Percentiles rank a stretch among this genome's conserved stretches.
Evolutionary conservation across 805 yeast species (phyloP).

Genomic region (Barnettozyma pratensis): DNA sequence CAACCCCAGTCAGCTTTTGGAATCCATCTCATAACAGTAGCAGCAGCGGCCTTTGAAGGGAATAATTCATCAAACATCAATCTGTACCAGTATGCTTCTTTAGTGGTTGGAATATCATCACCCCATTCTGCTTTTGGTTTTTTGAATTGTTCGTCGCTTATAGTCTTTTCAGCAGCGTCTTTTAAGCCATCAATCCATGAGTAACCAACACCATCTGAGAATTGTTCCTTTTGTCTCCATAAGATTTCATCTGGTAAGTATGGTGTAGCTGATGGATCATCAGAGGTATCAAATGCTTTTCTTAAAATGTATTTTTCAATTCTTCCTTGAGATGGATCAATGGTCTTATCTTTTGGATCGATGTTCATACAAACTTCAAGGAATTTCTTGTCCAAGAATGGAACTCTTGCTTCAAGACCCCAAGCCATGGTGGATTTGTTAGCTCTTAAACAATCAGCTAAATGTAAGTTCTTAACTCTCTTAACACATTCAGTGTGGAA

Average conservation of each 20-base stretch:
- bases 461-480: conserved; percentile 95
- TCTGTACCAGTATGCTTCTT: conserved; percentile 99
- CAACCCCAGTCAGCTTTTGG: conserved; percentile 99
- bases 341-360: conserved; percentile 88
- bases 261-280: conserved; percentile 71
- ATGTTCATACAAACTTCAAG: conserved; percentile 91
- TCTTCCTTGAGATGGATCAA: conserved; percentile 60
- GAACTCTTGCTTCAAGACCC: conserved; percentile 99
- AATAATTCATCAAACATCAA: conserved; percentile 90
- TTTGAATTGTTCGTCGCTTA: conserved; percentile 86
- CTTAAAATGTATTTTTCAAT: conserved; percentile 95
- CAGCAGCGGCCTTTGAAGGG: conserved; percentile 88
- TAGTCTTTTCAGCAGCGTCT: conserved; percentile 85
- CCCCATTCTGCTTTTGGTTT: conserved; percentile 97
- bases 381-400: conserved; percentile 94
- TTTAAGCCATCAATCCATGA: conserved; percentile 98
- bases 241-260: conserved; percentile 94
- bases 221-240: conserved; percentile 99
- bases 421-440: conserved; percentile 99
- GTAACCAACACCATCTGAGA: conserved; percentile 99
- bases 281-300: conserved; percentile 94
- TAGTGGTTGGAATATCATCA: conserved; percentile 86
- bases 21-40: conserved; percentile 98
- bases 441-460: conserved; percentile 96
- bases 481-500: conserved; percentile 95